Evolutionary conservation across 768 basidiomycete genomes (phyloP).

Genomic region (Chalciporus sphaerocephalus): DNA sequence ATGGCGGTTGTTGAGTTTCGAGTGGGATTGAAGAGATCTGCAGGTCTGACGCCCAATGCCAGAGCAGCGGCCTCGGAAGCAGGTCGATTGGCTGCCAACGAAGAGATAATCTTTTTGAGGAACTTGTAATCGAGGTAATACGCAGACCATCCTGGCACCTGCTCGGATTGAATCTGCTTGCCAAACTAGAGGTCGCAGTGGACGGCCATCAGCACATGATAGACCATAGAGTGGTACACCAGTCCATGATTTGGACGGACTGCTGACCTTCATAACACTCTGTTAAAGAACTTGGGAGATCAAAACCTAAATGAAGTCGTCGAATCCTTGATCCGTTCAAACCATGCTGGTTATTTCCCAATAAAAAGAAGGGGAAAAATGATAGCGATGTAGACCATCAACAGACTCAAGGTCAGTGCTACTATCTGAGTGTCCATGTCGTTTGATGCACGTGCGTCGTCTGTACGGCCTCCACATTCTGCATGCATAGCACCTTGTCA

Average conservation of each 20-base stretch:
- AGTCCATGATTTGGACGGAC: neutral
- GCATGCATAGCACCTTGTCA: too few species aligned
- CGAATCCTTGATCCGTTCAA: constrained; percentile 16
- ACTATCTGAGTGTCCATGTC: neutral
- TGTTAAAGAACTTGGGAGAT: constrained; percentile 11
- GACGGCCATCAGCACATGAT: neutral
- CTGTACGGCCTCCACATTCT: too few species aligned
- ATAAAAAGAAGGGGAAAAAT: constrained; percentile 6
- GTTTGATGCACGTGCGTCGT: constrained; percentile 23
- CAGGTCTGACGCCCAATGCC: constrained; percentile 75
- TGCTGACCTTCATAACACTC: constrained; percentile 31
- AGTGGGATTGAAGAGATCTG: constrained; percentile 41
- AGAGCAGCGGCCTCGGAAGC: constrained; percentile 87
- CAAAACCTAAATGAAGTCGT: constrained; percentile 7
- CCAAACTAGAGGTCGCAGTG: constrained; percentile 67
- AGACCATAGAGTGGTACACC: neutral
- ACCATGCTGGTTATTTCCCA: constrained; percentile 25
- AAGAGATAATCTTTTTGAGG: constrained; percentile 97
- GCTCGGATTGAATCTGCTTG: constrained; percentile 93
- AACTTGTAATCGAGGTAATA: constrained; percentile 99
- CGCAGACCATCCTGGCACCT: constrained; percentile 93
- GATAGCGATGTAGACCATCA: constrained; percentile 8
- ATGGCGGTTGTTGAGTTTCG: constrained; percentile 31
- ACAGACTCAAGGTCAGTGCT: constrained; percentile 9
- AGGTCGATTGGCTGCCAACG: constrained; percentile 83